Evolutionary conservation across 1,284 basidiomycete genomes (phyloP).

Genomic region (Exobasidium cylindrosporum): DNA sequence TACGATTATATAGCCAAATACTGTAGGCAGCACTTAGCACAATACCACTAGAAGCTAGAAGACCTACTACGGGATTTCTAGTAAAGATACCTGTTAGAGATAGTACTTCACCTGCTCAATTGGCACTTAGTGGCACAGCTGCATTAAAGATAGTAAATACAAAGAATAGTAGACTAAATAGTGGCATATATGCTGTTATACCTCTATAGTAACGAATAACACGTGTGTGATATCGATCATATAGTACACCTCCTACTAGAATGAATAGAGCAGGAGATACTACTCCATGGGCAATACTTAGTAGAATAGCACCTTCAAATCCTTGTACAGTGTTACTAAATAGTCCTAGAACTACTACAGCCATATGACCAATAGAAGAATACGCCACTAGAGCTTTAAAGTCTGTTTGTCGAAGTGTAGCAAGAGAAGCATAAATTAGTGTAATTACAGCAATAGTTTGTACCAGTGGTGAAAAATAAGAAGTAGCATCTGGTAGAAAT

Average conservation of each 20-base stretch:
- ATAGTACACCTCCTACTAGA: constrained; percentile 53
- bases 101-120: constrained; percentile 55
- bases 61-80: constrained; percentile 45
- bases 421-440: constrained; percentile 53
- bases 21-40: constrained; percentile 34
- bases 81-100: constrained; percentile 48
- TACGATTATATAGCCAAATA: constrained; percentile 55
- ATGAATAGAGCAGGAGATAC: constrained; percentile 54
- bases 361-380: constrained; percentile 54
- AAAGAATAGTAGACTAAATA: constrained; percentile 54
- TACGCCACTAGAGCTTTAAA: constrained; percentile 55
- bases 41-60: constrained; percentile 35
- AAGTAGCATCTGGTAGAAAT: constrained; percentile 53
- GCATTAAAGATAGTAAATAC: constrained; percentile 51
- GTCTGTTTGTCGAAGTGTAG: constrained; percentile 54
- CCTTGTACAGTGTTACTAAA: constrained; percentile 56
- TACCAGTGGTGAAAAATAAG: constrained; percentile 53
- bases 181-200: constrained; percentile 52
- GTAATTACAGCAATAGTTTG: constrained; percentile 54
- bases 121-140: constrained; percentile 52
- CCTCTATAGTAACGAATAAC: constrained; percentile 55
- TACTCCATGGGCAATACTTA: constrained; percentile 55
- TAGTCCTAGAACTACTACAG: constrained; percentile 53
- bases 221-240: constrained; percentile 54
- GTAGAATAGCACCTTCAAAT: constrained; percentile 54